Percentiles rank a stretch among this genome's conserved stretches.
Evolutionary conservation across 495 filamentous ascomycete genomes (phyloP).

Genomic region (Aspergillus affinis): DNA sequence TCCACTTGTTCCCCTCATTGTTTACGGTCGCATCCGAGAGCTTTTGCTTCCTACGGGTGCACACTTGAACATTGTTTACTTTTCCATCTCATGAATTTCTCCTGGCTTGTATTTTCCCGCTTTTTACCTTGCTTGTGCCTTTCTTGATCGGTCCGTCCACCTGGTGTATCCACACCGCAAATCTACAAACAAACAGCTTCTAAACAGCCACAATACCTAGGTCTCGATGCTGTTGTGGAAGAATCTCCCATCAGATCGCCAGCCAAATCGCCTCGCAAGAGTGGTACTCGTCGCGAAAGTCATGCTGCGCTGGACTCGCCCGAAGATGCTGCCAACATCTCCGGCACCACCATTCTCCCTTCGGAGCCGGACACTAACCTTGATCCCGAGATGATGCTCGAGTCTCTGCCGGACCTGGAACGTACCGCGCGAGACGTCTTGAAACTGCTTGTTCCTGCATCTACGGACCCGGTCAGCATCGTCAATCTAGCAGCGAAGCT

Average conservation of each 20-base stretch:
- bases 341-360: slow-evolving; percentile 39
- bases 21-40: background rate
- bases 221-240: slow-evolving; percentile 19
- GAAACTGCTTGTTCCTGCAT: slow-evolving; percentile 27
- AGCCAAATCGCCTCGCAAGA: slow-evolving; percentile 9
- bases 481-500: slow-evolving; percentile 26
- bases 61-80: too few relatives aligned
- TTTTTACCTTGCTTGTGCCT: background rate
- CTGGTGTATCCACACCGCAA: background rate
- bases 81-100: background rate
- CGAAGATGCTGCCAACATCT: slow-evolving; percentile 39
- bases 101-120: background rate
- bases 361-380: slow-evolving; percentile 28
- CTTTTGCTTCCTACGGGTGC: background rate
- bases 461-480: slow-evolving; percentile 22
- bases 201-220: slow-evolving; percentile 5
- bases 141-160: background rate
- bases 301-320: slow-evolving; percentile 29
- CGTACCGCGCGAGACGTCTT: slow-evolving; percentile 27
- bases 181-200: background rate
- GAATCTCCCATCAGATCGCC: slow-evolving; percentile 18
- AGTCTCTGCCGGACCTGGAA: slow-evolving; percentile 37
- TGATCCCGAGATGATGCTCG: slow-evolving; percentile 31
- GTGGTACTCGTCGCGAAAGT: slow-evolving; percentile 5
- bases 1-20: background rate